These are phyloP conservation scores for Sphagnurus paluster DNA, from an alignment of 1,284 basidiomycete species.

Conservation along the genomic window DNA sequence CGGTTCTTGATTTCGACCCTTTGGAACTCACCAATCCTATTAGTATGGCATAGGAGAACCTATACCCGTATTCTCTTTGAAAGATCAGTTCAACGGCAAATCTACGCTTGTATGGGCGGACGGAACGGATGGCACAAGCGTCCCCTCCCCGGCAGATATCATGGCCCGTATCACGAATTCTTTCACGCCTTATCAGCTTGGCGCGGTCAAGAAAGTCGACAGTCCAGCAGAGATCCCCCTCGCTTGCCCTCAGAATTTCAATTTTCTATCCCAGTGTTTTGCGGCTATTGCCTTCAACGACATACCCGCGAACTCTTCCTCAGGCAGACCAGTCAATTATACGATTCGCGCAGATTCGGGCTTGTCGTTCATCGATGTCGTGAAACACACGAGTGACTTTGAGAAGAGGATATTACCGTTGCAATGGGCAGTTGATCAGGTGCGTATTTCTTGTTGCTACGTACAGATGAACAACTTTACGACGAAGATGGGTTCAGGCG, in stretches of 20 bases:
- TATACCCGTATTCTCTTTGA: slow-evolving; percentile 48
- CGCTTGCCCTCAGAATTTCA: slow-evolving; percentile 75
- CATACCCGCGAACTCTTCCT: slow-evolving; percentile 44
- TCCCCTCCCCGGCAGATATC: slow-evolving; percentile 53
- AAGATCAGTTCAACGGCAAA: slow-evolving; percentile 50
- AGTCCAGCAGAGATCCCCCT: slow-evolving; percentile 49
- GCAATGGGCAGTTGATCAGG: slow-evolving; percentile 77
- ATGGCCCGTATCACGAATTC: slow-evolving; percentile 55
- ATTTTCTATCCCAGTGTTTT: slow-evolving; percentile 68
- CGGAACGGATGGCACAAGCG: slow-evolving; percentile 50
- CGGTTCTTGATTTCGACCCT: not conserved
- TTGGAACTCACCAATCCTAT: not conserved
- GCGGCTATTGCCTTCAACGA: slow-evolving; percentile 68
- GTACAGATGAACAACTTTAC: not conserved
- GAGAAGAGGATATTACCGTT: slow-evolving; percentile 69
- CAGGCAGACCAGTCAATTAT: slow-evolving; percentile 55
- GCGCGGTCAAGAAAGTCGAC: slow-evolving; percentile 47
- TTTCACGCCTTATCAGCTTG: slow-evolving; percentile 46
- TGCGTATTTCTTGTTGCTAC: slow-evolving; percentile 26
- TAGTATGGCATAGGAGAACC: slow-evolving; percentile 69
- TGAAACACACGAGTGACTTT: slow-evolving; percentile 65
- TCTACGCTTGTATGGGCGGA: slow-evolving; percentile 66
- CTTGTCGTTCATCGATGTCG: slow-evolving; percentile 63
- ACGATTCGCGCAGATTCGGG: slow-evolving; percentile 72
- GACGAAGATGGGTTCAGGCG: slow-evolving; percentile 40